Evolutionary conservation across 768 basidiomycete species (phyloP).

Genomic region (Phylloporus rhodoxanthus): DNA sequence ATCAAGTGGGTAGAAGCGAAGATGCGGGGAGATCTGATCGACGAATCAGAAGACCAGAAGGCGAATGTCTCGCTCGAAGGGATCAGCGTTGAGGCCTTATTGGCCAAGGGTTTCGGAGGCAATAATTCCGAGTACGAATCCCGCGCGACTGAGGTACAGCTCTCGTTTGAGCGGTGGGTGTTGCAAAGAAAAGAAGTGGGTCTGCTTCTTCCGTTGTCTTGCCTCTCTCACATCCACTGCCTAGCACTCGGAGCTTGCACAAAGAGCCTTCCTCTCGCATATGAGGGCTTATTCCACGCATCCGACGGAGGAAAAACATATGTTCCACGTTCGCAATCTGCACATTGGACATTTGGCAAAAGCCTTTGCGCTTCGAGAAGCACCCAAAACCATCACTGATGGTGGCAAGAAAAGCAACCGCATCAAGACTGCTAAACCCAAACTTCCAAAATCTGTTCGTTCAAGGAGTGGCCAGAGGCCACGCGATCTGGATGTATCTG

Average conservation of each 20-base stretch:
- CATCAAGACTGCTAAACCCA: slow-evolving; percentile 3
- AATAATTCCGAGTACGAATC: slow-evolving; percentile 74
- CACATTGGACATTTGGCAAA: slow-evolving; percentile 95
- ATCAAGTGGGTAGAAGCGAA: slow-evolving; percentile 81
- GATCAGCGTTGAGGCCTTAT: slow-evolving; percentile 61
- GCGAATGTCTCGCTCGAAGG: slow-evolving; percentile 49
- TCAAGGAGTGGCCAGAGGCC: slow-evolving; percentile 17
- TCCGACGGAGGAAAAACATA: slow-evolving; percentile 89
- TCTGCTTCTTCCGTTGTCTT: slow-evolving; percentile 6
- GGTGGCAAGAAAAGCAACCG: slow-evolving; percentile 15
- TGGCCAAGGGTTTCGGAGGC: slow-evolving; percentile 83
- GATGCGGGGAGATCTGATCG: slow-evolving; percentile 54
- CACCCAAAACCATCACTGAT: slow-evolving; percentile 45
- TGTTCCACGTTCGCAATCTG: slow-evolving; percentile 92
- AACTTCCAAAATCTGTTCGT: slow-evolving; percentile 2
- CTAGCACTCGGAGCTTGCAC: slow-evolving; percentile 73
- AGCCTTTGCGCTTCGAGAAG: slow-evolving; percentile 84
- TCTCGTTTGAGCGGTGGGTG: slow-evolving; percentile 94
- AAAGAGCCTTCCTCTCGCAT: slow-evolving; percentile 85
- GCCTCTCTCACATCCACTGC: neutral
- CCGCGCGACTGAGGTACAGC: slow-evolving; percentile 92
- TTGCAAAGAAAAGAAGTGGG: slow-evolving; percentile 63
- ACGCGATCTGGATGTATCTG: slow-evolving; percentile 32
- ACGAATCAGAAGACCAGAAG: slow-evolving; percentile 28
- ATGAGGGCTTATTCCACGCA: slow-evolving; percentile 97